Percentiles rank a stretch among this genome's conserved stretches.
Conservation (phyloP, 202 grass and related monocot genomes). For the Eragrostis tef region DNA sequence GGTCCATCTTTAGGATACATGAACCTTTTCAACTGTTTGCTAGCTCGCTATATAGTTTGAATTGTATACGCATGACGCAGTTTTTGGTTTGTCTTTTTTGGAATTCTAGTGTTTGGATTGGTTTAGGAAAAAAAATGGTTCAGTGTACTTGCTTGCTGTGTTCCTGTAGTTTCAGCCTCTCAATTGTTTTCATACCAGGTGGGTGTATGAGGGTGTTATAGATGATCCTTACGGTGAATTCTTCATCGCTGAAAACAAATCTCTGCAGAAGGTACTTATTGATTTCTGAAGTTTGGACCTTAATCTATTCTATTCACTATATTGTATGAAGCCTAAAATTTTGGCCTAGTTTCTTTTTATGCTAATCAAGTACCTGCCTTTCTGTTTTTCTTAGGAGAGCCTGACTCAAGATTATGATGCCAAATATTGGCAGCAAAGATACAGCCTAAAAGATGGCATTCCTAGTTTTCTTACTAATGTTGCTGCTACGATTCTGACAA, state of each 20-base stretch:
- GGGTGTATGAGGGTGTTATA: slow-evolving; percentile 97
- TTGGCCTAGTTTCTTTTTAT: slow-evolving; percentile 7
- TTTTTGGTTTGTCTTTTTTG: slow-evolving; percentile 17
- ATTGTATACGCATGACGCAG: background rate
- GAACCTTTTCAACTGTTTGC: slow-evolving; percentile 11
- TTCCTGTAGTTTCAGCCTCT: slow-evolving; percentile 39
- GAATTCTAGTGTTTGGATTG: background rate
- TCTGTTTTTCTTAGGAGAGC: slow-evolving; percentile 67
- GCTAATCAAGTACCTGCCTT: slow-evolving; percentile 29
- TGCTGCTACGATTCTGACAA: slow-evolving; percentile 85
- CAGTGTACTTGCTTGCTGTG: slow-evolving; percentile 27
- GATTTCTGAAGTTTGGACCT: background rate
- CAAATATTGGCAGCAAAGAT: slow-evolving; percentile 95
- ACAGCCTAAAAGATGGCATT: slow-evolving; percentile 91
- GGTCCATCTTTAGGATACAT: slow-evolving; percentile 11
- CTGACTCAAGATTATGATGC: slow-evolving; percentile 95
- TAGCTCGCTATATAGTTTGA: slow-evolving; percentile 22
- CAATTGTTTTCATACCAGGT: slow-evolving; percentile 61
- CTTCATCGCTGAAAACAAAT: slow-evolving; percentile 99
- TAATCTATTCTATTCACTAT: slow-evolving; percentile 27
- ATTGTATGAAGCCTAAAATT: slow-evolving; percentile 41
- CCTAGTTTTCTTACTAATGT: slow-evolving; percentile 92
- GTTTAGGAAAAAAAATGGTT: background rate
- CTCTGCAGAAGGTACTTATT: slow-evolving; percentile 75
- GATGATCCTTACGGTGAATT: slow-evolving; percentile 99